Evolutionary conservation across 2,329 filamentous ascomycete genomes (phyloP), one percentile per base, ranked within the genome.

Genomic region (Xylariaceae sp.): DNA sequence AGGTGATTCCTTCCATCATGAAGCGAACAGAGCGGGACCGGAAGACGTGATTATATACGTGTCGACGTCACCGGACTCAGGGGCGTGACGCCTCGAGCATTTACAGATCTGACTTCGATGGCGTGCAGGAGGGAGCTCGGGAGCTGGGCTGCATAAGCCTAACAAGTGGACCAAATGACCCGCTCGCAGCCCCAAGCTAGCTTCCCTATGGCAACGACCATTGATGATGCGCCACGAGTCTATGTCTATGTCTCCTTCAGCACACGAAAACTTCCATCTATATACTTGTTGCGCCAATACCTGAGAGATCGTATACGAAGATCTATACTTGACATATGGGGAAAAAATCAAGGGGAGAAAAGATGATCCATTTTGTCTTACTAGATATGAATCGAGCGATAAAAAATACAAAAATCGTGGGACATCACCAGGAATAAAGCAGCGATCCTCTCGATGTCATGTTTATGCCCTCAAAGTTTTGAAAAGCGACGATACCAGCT

Each of bases 1-100:
- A 39, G 44, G 19, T 42, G n/a, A 47, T 54, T 19, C 40, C 39
- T 46, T 38, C 45, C 31, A 44, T 51, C 42, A 18, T 44, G 17
- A 33, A 48, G 47, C 42, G 49, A 45, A 50, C 56, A 46, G 52
- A 57, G 58, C 51, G 56, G 53, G 33, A 5, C 15, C 15, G 12
- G 33, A 5, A 59, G 53, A 56, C 52, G 52, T 59, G 57, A 56
- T 59, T 55, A 59, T 62, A 59, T 47, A 62, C 54, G 55, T 56
- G 33, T 36, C 33, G 22, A 36, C 15, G 15, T 15, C 33, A 36
- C 33, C 33, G 33, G 15, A 4, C 22, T 7, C 7, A 4, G 22
- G 22, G 22, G 22, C 7, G 22, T 27, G 22, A 27, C 7, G 4
- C 7, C 33, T 36, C 33, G 4, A 36, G 33, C 12, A 36, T 14